Evolutionary conservation across 2,329 filamentous ascomycete species (phyloP).

Genomic region (Trichophyton mentagrophytes): DNA sequence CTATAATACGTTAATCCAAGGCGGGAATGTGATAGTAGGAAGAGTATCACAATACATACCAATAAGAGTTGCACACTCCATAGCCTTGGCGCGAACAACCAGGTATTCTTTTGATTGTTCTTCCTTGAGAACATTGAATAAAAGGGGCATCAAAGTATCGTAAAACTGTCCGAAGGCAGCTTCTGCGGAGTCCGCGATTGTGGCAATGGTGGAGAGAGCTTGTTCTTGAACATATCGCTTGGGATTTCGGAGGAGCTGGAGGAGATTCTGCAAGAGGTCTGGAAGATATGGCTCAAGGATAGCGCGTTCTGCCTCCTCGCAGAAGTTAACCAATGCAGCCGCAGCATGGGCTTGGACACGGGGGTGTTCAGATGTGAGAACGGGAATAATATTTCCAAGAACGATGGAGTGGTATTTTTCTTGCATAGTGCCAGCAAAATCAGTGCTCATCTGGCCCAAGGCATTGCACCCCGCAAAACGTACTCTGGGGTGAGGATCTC

Average conservation of each 20-base stretch:
- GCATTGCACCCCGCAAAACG: constrained; percentile 97
- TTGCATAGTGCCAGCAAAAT: constrained; percentile 97
- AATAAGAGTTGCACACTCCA: constrained; percentile 97
- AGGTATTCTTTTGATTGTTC: constrained; percentile 91
- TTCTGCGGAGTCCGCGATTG: constrained; percentile 96
- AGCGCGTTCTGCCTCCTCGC: constrained; percentile 89
- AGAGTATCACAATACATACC: constrained; percentile 16
- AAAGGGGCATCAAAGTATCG: constrained; percentile 83
- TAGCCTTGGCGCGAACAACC: constrained; percentile 85
- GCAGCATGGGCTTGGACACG: constrained; percentile 94
- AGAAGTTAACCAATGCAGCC: constrained; percentile 97
- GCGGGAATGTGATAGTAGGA: neutral
- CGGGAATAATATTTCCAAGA: constrained; percentile 80
- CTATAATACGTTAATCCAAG: constrained; percentile 23
- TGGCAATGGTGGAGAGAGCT: constrained; percentile 92
- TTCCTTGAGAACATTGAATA: constrained; percentile 77
- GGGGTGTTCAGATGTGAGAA: constrained; percentile 77
- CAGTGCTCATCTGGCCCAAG: constrained; percentile 98
- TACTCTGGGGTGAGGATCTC: constrained; percentile 83
- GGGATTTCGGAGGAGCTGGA: constrained; percentile 75
- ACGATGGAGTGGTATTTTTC: constrained; percentile 83
- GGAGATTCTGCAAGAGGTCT: constrained; percentile 68
- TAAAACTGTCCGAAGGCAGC: constrained; percentile 93
- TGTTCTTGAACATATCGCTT: constrained; percentile 98
- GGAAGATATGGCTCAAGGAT: constrained; percentile 89